These are phyloP conservation scores for Talaromyces nanjingensis DNA, from an alignment of 495 filamentous ascomycete species.

Conservation along the genomic window DNA sequence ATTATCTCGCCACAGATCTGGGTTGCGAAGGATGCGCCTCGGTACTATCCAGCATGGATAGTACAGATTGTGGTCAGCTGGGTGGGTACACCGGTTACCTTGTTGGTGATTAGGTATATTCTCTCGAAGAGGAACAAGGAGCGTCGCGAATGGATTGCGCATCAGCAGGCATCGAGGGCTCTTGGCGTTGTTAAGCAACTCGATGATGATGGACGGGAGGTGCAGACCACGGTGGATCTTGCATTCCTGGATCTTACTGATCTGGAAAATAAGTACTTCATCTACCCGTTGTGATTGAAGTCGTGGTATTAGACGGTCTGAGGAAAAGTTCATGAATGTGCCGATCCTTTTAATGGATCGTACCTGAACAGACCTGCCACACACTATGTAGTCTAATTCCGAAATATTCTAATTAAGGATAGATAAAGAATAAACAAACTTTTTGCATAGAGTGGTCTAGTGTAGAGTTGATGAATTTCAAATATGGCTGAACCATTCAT, in stretches of 20 bases:
- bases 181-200: slow-evolving; percentile 13
- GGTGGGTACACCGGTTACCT: slow-evolving; percentile 15
- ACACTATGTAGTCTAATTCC: too few species aligned
- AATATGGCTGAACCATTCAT: slow-evolving; percentile 14
- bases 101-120: slow-evolving; percentile 17
- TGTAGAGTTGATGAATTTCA: background rate
- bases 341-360: too few species aligned
- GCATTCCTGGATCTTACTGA: slow-evolving; percentile 21
- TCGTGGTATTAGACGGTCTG: too few species aligned
- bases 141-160: slow-evolving; percentile 12
- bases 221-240: slow-evolving; percentile 16
- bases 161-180: slow-evolving; percentile 9
- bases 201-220: slow-evolving; percentile 14
- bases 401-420: background rate
- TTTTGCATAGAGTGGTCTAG: background rate
- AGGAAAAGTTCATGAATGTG: too few species aligned
- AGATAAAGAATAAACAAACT: too few species aligned
- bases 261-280: slow-evolving; percentile 20
- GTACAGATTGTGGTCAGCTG: slow-evolving; percentile 20
- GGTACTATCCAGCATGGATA: slow-evolving; percentile 21
- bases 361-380: too few species aligned
- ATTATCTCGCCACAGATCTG: slow-evolving; percentile 20
- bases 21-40: slow-evolving; percentile 13
- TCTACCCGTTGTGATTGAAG: slow-evolving; percentile 15
- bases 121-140: slow-evolving; percentile 13